Conservation (phyloP, 1,139 yeast species). For the Lodderomyces elongisporus region DNA sequence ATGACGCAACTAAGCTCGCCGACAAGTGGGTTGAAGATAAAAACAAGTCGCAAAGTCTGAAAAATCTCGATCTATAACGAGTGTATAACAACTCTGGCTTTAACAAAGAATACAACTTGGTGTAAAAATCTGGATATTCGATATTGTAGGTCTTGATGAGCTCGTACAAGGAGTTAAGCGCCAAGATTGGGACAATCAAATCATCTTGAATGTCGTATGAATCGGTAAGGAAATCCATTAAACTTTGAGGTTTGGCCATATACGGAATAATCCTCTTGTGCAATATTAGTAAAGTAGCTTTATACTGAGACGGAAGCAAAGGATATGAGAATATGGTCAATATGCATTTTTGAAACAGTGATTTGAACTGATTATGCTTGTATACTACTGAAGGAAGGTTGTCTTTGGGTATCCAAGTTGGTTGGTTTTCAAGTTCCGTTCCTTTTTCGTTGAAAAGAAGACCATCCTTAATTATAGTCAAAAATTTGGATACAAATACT, state of each 20-base stretch:
- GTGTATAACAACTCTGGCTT: conserved; percentile 73
- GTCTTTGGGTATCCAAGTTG: conserved; percentile 20
- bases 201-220: conserved; percentile 49
- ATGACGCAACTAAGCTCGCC: conserved; percentile 78
- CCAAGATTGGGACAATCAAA: conserved; percentile 68
- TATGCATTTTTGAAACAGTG: conserved; percentile 69
- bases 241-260: conserved; percentile 70
- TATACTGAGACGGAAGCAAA: conserved; percentile 57
- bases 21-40: conserved; percentile 86
- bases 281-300: conserved; percentile 59
- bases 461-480: conserved; percentile 32
- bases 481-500: conserved; percentile 33
- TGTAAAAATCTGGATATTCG: conserved; percentile 89
- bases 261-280: conserved; percentile 84
- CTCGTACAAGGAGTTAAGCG: conserved; percentile 83
- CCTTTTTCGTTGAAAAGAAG: conserved; percentile 20
- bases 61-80: conserved; percentile 78
- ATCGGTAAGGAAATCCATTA: conserved; percentile 92
- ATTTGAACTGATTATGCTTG: conserved; percentile 54
- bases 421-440: conserved; percentile 30
- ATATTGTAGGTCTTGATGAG: conserved; percentile 77
- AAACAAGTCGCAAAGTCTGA: conserved; percentile 81
- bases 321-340: conserved; percentile 48
- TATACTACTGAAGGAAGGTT: conserved; percentile 52
- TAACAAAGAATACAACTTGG: conserved; percentile 73